Percentiles rank a stretch among this genome's conserved stretches.
Evolutionary conservation across 2,329 filamentous ascomycete genomes (phyloP).

Genomic region (Diaporthe nobilis): DNA sequence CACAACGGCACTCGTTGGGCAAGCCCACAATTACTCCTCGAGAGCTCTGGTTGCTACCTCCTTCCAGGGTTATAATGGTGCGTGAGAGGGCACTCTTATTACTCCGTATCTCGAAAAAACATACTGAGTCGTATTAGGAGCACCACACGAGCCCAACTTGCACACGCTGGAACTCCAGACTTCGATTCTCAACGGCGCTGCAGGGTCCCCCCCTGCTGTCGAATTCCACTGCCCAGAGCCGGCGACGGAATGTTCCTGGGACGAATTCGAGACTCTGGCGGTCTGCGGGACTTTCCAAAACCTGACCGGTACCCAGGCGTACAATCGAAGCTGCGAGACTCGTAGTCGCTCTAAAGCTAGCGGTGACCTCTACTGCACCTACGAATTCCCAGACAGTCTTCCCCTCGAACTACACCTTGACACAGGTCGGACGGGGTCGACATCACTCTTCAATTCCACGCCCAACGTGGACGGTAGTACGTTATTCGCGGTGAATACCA

Average conservation of each 20-base stretch:
- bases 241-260: neutral
- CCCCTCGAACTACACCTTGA: neutral
- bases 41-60: neutral
- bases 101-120: too few relatives aligned
- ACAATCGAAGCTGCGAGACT: neutral
- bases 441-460: constrained; percentile 10
- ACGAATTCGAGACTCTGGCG: neutral
- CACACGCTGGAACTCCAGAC: constrained; percentile 2
- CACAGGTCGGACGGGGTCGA: neutral
- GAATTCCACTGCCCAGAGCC: constrained; percentile 7
- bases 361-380: neutral
- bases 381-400: constrained; percentile 1
- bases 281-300: constrained; percentile 1
- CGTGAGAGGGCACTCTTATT: neutral
- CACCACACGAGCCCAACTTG: neutral
- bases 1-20: neutral
- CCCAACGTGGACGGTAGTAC: neutral
- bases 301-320: neutral
- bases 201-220: neutral
- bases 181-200: neutral
- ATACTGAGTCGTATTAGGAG: neutral
- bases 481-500: neutral
- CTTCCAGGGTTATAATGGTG: neutral
- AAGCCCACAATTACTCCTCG: neutral
- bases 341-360: too few relatives aligned